phyloP scores from a whole-genome alignment of 2,329 filamentous ascomycete genomes.

The Gnomoniopsis smithogilvyi region DNA sequence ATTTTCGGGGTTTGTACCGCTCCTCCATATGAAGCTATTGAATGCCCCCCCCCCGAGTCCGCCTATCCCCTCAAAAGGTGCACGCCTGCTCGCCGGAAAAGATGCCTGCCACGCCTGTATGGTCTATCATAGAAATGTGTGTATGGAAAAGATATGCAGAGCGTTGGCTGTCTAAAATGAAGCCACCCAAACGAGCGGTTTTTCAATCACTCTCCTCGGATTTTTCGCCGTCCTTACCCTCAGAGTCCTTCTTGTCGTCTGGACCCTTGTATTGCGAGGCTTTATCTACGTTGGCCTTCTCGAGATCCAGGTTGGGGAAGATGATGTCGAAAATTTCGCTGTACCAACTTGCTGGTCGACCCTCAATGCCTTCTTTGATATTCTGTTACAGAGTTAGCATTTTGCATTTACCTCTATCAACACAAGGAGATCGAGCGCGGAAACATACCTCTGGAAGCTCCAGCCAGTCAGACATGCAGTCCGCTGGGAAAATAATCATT shows the following conservation, averaged over 20 bases:
- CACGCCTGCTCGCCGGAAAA: not conserved
- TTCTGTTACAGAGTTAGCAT: slow-evolving; percentile 57
- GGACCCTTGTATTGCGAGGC: slow-evolving; percentile 51
- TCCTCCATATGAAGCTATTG: not conserved
- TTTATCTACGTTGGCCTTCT: slow-evolving; percentile 73
- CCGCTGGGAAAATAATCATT: slow-evolving; percentile 89
- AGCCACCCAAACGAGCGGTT: not conserved
- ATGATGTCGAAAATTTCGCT: slow-evolving; percentile 87
- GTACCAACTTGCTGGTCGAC: slow-evolving; percentile 91
- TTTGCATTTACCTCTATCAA: not conserved
- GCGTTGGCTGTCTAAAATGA: not conserved
- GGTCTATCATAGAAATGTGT: not conserved
- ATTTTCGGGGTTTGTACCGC: not conserved
- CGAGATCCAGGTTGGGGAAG: slow-evolving; percentile 76
- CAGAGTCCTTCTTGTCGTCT: slow-evolving; percentile 38
- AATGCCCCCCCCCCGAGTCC: not conserved
- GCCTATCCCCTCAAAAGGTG: not conserved
- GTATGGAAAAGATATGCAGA: not conserved
- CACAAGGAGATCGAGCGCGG: not conserved
- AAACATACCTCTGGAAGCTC: slow-evolving; percentile 87
- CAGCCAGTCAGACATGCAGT: slow-evolving; percentile 96
- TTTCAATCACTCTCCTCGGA: slow-evolving; percentile 43
- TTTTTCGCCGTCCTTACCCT: slow-evolving; percentile 57
- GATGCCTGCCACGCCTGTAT: not conserved
- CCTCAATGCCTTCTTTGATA: slow-evolving; percentile 94